These are phyloP conservation scores for Wallacemonas sp. DNA, from an alignment of 208 protist genomes.

Conservation along the genomic window DNA sequence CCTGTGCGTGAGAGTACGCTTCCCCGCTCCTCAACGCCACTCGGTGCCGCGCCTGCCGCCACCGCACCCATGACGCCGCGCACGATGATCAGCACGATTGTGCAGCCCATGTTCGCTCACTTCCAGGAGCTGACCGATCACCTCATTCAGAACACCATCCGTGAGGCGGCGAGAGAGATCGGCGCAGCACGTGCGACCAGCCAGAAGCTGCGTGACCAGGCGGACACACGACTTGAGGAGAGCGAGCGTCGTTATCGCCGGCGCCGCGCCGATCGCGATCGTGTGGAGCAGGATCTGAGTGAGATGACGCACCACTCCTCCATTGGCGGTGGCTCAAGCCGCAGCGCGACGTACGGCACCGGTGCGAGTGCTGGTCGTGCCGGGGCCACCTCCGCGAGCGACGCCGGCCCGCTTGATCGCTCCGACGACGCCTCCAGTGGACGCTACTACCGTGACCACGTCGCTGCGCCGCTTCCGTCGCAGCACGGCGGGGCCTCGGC, in stretches of 20 bases:
- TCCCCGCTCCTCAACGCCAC: neutral
- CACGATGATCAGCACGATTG: conserved; percentile 15
- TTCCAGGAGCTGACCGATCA: conserved; percentile 18
- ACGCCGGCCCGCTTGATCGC: neutral
- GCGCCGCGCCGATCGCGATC: conserved; percentile 28
- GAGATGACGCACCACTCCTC: conserved; percentile 14
- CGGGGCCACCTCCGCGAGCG: neutral
- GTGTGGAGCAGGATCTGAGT: conserved; percentile 27
- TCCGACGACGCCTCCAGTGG: neutral
- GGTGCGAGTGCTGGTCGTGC: neutral
- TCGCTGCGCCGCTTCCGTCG: no score
- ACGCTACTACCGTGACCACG: neutral
- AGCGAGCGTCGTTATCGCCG: conserved; percentile 39
- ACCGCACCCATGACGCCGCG: conserved; percentile 16
- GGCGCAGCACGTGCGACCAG: conserved; percentile 40
- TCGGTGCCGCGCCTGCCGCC: neutral
- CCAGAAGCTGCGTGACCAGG: conserved; percentile 35
- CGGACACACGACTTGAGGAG: conserved; percentile 26
- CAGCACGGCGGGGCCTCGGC: no score
- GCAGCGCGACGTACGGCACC: neutral
- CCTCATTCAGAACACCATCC: conserved; percentile 59
- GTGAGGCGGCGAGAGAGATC: conserved; percentile 66
- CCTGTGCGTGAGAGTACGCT: neutral
- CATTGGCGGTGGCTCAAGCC: neutral
- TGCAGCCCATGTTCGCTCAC: conserved; percentile 13